These are phyloP conservation scores for Microthyrium microscopicum DNA, from an alignment of 2,329 filamentous ascomycete species.

Conservation along the genomic window DNA sequence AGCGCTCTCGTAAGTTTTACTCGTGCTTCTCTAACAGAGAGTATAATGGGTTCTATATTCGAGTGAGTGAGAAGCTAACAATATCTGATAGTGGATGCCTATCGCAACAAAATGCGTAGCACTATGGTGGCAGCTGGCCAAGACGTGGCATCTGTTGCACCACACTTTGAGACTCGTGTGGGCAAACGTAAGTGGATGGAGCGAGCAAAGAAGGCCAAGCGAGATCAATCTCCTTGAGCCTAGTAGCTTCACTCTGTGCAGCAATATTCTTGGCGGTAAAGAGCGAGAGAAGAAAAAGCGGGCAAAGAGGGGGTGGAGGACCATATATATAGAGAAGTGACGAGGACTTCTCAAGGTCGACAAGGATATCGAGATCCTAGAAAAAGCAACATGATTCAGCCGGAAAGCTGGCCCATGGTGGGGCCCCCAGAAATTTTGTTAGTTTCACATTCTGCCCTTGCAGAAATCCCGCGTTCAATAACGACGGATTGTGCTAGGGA, in stretches of 20 bases:
- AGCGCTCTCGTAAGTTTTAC: constrained; percentile 66
- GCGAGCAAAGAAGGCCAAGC: constrained; percentile 27
- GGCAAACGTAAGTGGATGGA: constrained; percentile 54
- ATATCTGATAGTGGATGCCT: constrained; percentile 62
- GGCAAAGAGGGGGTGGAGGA: too few species aligned
- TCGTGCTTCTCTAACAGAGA: constrained; percentile 2
- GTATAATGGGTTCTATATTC: constrained; percentile 14
- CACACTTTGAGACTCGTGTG: constrained; percentile 76
- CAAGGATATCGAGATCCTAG: too few species aligned
- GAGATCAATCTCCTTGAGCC: constrained; percentile 16
- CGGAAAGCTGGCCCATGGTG: too few species aligned
- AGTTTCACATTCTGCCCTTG: too few species aligned
- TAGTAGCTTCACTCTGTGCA: not conserved
- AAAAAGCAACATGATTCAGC: too few species aligned
- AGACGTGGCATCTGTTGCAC: constrained; percentile 55
- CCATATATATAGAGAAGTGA: too few species aligned
- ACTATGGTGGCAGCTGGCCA: constrained; percentile 66
- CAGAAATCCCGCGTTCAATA: too few species aligned
- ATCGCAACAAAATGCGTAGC: constrained; percentile 77
- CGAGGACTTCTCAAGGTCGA: too few species aligned
- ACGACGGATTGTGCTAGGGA: too few species aligned
- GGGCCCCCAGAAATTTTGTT: too few species aligned
- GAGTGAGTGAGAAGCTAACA: constrained; percentile 1
- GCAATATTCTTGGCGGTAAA: not conserved
- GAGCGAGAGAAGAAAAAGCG: not conserved